These are phyloP conservation scores for Kickxella alabastrina DNA, from an alignment of 192 early-diverging fungal species.

Conservation along the genomic window DNA sequence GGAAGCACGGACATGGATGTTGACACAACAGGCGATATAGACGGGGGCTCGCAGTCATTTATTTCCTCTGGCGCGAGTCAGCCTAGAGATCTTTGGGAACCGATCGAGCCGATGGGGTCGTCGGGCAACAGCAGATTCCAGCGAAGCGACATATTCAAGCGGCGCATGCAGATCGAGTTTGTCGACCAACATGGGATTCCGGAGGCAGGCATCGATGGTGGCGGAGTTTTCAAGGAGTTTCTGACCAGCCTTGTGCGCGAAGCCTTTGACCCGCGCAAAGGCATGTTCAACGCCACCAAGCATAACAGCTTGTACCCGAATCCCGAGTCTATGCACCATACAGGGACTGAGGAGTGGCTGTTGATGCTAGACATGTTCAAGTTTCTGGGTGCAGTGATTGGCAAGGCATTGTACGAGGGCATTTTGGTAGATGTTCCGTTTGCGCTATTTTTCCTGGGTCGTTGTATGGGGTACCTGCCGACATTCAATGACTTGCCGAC, in stretches of 20 bases:
- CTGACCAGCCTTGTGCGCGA: conserved; percentile 71
- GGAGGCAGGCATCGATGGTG: conserved; percentile 95
- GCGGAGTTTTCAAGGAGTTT: conserved; percentile 98
- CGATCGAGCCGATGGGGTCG: conserved; percentile 5
- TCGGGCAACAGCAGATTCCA: conserved; percentile 4
- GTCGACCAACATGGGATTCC: conserved; percentile 74
- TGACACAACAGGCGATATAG: no score
- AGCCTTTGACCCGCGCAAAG: conserved; percentile 70
- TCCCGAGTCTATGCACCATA: conserved; percentile 48
- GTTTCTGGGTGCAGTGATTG: conserved; percentile 77
- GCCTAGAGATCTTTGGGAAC: conserved; percentile 1
- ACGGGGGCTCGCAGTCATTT: no score
- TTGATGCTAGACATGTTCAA: conserved; percentile 60
- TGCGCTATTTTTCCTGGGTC: conserved; percentile 78
- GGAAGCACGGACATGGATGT: not conserved
- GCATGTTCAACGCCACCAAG: conserved; percentile 62
- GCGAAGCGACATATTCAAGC: conserved; percentile 63
- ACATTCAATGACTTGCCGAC: conserved; percentile 79
- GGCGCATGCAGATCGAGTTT: conserved; percentile 80
- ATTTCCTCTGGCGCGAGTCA: no score
- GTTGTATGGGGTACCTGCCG: conserved; percentile 62
- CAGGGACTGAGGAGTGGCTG: conserved; percentile 15
- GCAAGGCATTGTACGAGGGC: conserved; percentile 85
- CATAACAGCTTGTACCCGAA: conserved; percentile 74
- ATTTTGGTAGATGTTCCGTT: conserved; percentile 78